Evolutionary conservation across 2,329 filamentous ascomycete genomes (phyloP), one percentile per base, ranked within the genome.

Genomic region (Alternaria dauci): DNA sequence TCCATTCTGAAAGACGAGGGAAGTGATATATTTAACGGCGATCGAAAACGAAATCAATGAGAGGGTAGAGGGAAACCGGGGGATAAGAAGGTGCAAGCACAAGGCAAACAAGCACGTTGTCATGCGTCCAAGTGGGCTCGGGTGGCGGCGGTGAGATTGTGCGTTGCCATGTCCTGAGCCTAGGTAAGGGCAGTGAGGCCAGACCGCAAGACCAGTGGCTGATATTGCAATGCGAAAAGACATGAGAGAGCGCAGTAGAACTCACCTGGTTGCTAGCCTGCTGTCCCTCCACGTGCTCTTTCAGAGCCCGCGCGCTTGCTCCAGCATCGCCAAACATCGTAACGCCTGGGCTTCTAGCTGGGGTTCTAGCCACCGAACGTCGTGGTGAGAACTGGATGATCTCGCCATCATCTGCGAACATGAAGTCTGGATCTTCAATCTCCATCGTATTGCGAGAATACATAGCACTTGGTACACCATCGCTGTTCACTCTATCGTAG

Each of bases 381-480:
- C 54, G 48, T 5, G 63, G 59, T 23, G 61, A 52, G 7, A 85
- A 71, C 52, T 87, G 85, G 30, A 86, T 72, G 5, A 90, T 76
- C 63, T 86, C 85, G 8, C 88, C 88, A 61, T 90, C 83, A 14
- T 83, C 86, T 65, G 89, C 88, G 64, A 90, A 85, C 38, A 82
- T 84, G 66, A 91, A 88, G 53, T 84, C 84, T 23, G 83, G 80
- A n/a, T 87, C 84, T 11, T 60, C 65, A 8, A 71, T 71, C 52
- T 81, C 74, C 58, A 85, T 76, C 5, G 64, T 74, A 20, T 83
- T 78, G 52, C 83, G 82, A 78, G 41, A 78, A 77, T 66, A 8
- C 65, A 73, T 53, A 42, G 59, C 58, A 61, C 60, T 65, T 41
- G 58, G 65, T 55, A 66, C 66, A 3, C 71, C 75, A n/a, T 78